phyloP scores from a whole-genome alignment of 225 moss, liverwort and hornwort species.

The Ulota crispa region DNA sequence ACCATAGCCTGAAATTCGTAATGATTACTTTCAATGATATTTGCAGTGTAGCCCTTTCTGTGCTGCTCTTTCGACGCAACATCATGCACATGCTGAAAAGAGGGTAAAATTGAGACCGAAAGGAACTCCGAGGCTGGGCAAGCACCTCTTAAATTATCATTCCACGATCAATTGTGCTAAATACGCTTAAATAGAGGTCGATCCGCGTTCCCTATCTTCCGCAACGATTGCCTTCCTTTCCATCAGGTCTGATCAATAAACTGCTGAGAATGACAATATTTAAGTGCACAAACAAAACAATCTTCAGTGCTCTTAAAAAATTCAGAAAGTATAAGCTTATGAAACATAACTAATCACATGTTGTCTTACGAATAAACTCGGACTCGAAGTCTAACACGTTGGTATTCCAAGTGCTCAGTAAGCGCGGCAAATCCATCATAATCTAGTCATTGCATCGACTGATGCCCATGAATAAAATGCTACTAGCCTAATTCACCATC shows the following conservation, averaged over 20 bases:
- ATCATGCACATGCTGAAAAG: not conserved
- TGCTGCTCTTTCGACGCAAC: conserved; percentile 1
- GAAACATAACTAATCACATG: conserved; percentile 3
- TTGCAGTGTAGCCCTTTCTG: not conserved
- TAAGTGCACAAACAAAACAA: not conserved
- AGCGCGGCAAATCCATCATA: not conserved
- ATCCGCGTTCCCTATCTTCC: conserved; percentile 25
- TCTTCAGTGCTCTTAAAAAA: not conserved
- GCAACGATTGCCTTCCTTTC: conserved; percentile 46
- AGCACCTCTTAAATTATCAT: conserved; percentile 46
- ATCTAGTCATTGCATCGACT: not conserved
- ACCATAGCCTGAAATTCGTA: conserved; percentile 3
- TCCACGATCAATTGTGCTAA: conserved; percentile 30
- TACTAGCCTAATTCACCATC: not conserved
- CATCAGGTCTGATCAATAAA: conserved; percentile 55
- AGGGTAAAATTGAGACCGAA: not conserved
- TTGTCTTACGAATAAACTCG: not conserved
- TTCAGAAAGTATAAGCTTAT: not conserved
- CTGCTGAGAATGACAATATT: conserved; percentile 22
- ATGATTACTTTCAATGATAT: not conserved
- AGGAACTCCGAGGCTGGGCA: conserved; percentile 4
- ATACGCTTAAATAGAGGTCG: conserved; percentile 14
- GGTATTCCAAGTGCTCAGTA: not conserved
- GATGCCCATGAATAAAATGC: not conserved
- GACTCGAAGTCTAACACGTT: not conserved